Base-by-base conservation (phyloP, 2,329 filamentous ascomycete species). In the Alternaria consortialis region DNA sequence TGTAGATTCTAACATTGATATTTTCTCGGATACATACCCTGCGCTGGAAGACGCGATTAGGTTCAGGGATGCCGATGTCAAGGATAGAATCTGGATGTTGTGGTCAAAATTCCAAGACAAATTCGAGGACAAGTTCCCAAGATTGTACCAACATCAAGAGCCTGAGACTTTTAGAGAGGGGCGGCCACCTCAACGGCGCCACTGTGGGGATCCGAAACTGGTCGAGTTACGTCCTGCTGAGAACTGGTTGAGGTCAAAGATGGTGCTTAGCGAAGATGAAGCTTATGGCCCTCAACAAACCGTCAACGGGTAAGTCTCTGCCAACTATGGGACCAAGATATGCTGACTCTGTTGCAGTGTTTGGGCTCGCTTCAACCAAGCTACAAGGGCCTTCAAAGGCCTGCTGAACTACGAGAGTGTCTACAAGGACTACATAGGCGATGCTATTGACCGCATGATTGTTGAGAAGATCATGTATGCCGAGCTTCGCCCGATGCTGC, bases 371-470 rank as follows among this genome's bases (percentile, higher is more conserved):
- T 93, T 93, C 76, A 91, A 91, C 65, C 84, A 85, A 50, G 84
- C 88, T 4, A 92, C 90, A 4, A 84, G 88, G 51, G 89, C 90
- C 80, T 91, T 91, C 84, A 91, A 92, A 71, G 90, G 90, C 0
- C 80, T 92, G 0, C 85, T 91, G 69, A 90, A 89, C 72, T 91
- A 91, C 67, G 84, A 87, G 71, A 82, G 80, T 4, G 87, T 88
- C 4, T 91, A 88, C 70, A 80, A 81, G 47, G 80, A 78, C 73
- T 92, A 92, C 67, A 90, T 88, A 2, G 79, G 81, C 9, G 74
- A 80, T 3, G 87, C 86, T 20, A 85, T 91, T 11, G 80, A 88
- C 58, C 85, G 87, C 61, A 88, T 91, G 74, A 84, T 87, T 23
- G 70, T 80, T 6, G 88, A 91, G 70, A 86, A 86, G 43, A 88